Conservation (phyloP, 192 early-diverging fungal genomes). For the Irineochytrium annulatum region DNA sequence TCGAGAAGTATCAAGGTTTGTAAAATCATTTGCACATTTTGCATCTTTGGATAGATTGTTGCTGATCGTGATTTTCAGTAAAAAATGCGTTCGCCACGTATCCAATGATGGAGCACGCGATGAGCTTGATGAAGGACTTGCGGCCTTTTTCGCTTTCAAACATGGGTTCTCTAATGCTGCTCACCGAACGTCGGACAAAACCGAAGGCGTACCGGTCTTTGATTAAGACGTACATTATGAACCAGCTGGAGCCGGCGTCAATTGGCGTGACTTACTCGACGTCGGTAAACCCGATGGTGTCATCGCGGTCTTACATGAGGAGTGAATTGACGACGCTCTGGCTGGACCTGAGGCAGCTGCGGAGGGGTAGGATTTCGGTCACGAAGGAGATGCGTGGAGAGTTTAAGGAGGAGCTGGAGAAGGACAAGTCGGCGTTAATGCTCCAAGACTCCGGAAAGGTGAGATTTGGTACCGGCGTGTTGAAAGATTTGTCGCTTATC, state of each 20-base stretch:
- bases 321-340: conserved; percentile 63
- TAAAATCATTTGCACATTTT: background rate
- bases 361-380: conserved; percentile 60
- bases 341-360: conserved; percentile 61
- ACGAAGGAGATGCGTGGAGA: conserved; percentile 31
- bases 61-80: conserved; percentile 30
- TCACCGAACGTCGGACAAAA: conserved; percentile 49
- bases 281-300: conserved; percentile 72
- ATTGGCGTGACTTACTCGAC: conserved; percentile 75
- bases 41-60: too few species aligned
- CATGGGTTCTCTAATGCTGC: conserved; percentile 62
- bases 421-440: background rate
- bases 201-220: conserved; percentile 25
- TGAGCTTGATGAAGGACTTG: conserved; percentile 53
- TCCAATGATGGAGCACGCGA: conserved; percentile 65
- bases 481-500: background rate
- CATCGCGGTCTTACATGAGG: conserved; percentile 75
- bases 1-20: conserved; percentile 63
- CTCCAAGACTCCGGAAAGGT: conserved; percentile 28
- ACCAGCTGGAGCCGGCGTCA: conserved; percentile 63
- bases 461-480: too few species aligned
- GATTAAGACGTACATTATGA: conserved; percentile 46
- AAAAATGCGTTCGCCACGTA: conserved; percentile 66
- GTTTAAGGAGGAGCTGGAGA: conserved; percentile 20
- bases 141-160: conserved; percentile 43